phyloP scores from a whole-genome alignment of 1,139 yeast genomes.

The Yamadazyma kanchanaburiensis region DNA sequence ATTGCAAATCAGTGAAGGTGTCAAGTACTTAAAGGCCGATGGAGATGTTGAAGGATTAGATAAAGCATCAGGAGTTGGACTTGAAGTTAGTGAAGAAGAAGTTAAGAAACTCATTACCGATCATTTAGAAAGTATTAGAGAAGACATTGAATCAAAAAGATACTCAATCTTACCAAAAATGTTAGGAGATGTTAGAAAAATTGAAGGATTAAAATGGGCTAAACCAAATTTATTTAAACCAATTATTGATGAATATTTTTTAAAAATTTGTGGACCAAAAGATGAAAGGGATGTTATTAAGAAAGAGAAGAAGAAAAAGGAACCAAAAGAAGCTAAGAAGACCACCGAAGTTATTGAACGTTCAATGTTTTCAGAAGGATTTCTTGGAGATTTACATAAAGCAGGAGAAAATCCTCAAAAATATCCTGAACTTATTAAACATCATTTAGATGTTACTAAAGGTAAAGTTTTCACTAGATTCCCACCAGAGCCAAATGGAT shows the following conservation, averaged over 20 bases:
- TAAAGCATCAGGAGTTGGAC: constrained; percentile 75
- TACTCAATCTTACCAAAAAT: constrained; percentile 74
- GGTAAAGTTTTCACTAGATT: constrained; percentile 90
- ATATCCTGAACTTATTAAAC: constrained; percentile 77
- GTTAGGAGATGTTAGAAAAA: constrained; percentile 70
- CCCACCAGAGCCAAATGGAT: constrained; percentile 99
- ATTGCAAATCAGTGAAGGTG: constrained; percentile 80
- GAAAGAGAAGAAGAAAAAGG: constrained; percentile 57
- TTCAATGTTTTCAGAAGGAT: constrained; percentile 94
- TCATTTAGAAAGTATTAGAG: constrained; percentile 58
- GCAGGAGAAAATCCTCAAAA: constrained; percentile 94
- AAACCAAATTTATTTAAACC: constrained; percentile 84
- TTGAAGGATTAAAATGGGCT: constrained; percentile 88
- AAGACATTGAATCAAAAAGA: constrained; percentile 63
- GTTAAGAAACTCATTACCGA: constrained; percentile 55
- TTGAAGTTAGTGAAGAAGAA: constrained; percentile 63
- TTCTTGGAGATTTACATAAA: constrained; percentile 90
- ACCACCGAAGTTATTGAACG: constrained; percentile 40
- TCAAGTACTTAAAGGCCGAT: constrained; percentile 56
- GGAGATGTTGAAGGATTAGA: constrained; percentile 51
- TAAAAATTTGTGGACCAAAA: constrained; percentile 81
- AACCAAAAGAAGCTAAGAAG: constrained; percentile 18
- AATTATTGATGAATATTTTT: constrained; percentile 69
- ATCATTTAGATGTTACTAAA: constrained; percentile 71
- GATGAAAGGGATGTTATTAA: constrained; percentile 89